Percentiles rank a stretch among this genome's conserved stretches.
These are phyloP conservation scores for Ophiostoma ips DNA, from an alignment of 2,329 filamentous ascomycete species.

Conservation along the genomic window DNA sequence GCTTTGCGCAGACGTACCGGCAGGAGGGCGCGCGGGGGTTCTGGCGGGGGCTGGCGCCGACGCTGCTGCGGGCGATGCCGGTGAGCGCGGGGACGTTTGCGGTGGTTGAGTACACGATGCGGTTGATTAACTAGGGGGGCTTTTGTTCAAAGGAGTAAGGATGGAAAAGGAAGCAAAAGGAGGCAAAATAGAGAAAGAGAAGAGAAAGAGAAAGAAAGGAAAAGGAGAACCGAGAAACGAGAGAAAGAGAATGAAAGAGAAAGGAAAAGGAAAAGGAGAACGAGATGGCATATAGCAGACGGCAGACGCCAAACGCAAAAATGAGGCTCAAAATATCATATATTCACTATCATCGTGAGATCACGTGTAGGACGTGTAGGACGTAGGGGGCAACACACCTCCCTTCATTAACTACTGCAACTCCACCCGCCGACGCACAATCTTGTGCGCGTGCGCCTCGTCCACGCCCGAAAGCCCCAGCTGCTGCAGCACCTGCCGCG, in stretches of 20 bases:
- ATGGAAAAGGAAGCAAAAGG: background rate
- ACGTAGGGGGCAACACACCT: too few relatives aligned
- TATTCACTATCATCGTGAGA: too few relatives aligned
- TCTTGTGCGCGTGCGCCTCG: constrained; percentile 49
- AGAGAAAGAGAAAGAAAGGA: background rate
- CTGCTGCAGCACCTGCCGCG: constrained; percentile 45
- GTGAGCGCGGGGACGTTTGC: constrained; percentile 97
- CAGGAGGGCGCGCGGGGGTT: constrained; percentile 70
- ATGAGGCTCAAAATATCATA: too few relatives aligned
- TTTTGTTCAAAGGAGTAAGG: too few relatives aligned
- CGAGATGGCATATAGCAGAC: too few relatives aligned
- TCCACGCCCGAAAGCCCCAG: constrained; percentile 46
- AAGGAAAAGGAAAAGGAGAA: too few relatives aligned
- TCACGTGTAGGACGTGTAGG: too few relatives aligned
- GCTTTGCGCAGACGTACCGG: constrained; percentile 70
- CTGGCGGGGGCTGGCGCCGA: constrained; percentile 89
- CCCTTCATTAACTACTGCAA: constrained; percentile 29
- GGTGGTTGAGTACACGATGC: constrained; percentile 56
- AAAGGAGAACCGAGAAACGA: too few relatives aligned
- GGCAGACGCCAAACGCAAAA: too few relatives aligned
- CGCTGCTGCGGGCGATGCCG: constrained; percentile 86
- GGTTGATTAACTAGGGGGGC: constrained; percentile 34
- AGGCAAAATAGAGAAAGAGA: background rate
- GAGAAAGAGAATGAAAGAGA: background rate
- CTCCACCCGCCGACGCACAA: constrained; percentile 55